Base-by-base conservation (phyloP, 768 basidiomycete genomes). In the Lentinula lateritia region DNA sequence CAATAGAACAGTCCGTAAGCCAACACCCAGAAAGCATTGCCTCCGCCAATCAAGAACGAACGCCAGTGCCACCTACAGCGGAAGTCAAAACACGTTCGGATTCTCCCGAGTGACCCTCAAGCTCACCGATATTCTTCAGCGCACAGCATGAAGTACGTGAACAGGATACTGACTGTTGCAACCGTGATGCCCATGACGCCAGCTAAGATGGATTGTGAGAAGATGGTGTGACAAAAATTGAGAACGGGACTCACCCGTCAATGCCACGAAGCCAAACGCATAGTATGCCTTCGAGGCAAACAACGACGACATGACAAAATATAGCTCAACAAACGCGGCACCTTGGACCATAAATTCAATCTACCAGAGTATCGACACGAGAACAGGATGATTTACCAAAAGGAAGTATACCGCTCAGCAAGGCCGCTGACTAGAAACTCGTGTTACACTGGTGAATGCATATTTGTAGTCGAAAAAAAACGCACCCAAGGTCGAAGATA, bases 201-300 rank as follows among this genome's bases (percentile, higher is more conserved):
- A 55, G 90, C 89, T 0, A 28, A 28, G 15, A 18, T 48, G 34
- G 16, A 12, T 6, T 18, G 28, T 39, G 1, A 38, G 10, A 18
- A 18, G 2, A 36, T 28, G 15, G 18, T 10, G 8, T 34, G 15
- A 0, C 2, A 23, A 3, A 34, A 18, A n/a, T 35, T 3, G 32
- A 48, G n/a, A 50, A 3, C 3, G 35, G 8, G 13, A 16, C 42
- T 50, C 13, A 50, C 58, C 58, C 7, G 94, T 95, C 58, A 98
- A 76, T 32, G 93, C 90, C 48, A 98, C 75, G 77, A 98, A 98
- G 15, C 96, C 96, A 70, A 98, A 98, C 10, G 96, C 96, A 71
- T 97, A 98, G 75, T 95, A 96, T 50, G 90, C 91, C 38, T 92
- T 83, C 9, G 93, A 90, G 23, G 95, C 95, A 67, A 97, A 98